These are phyloP conservation scores for Moricandia arvensis DNA, from an alignment of 345 rosid species.

Conservation along the genomic window DNA sequence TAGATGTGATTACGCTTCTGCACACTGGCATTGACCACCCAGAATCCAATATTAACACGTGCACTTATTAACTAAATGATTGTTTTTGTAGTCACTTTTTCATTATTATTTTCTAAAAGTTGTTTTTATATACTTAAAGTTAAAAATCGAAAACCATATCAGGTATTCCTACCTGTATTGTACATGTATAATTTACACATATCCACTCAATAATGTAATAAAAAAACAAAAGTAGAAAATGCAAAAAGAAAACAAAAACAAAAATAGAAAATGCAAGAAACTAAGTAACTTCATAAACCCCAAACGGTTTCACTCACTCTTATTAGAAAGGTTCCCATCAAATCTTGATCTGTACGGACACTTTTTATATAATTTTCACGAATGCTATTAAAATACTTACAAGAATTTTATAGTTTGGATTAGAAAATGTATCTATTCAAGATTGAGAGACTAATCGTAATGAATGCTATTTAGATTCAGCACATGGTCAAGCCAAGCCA, in stretches of 20 bases:
- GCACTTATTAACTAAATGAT: neutral
- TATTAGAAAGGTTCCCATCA: constrained; percentile 12
- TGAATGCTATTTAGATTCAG: constrained; percentile 38
- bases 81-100: neutral
- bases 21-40: neutral
- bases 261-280: constrained; percentile 24
- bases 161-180: neutral
- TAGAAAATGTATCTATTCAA: neutral
- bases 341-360: constrained; percentile 7
- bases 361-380: neutral
- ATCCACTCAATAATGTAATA: constrained; percentile 2
- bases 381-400: neutral
- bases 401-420: neutral
- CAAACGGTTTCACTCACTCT: constrained; percentile 21
- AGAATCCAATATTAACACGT: constrained; percentile 15
- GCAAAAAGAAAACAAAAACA: neutral
- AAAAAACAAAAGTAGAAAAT: neutral
- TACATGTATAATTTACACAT: neutral
- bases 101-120: neutral
- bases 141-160: neutral
- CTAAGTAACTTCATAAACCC: constrained; percentile 5
- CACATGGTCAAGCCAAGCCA: constrained; percentile 34
- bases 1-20: constrained; percentile 29
- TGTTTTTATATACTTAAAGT: too few relatives aligned
- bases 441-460: constrained; percentile 13